Evolutionary conservation across 2,329 filamentous ascomycete species (phyloP).

Genomic region (Aspergillus ruber): DNA sequence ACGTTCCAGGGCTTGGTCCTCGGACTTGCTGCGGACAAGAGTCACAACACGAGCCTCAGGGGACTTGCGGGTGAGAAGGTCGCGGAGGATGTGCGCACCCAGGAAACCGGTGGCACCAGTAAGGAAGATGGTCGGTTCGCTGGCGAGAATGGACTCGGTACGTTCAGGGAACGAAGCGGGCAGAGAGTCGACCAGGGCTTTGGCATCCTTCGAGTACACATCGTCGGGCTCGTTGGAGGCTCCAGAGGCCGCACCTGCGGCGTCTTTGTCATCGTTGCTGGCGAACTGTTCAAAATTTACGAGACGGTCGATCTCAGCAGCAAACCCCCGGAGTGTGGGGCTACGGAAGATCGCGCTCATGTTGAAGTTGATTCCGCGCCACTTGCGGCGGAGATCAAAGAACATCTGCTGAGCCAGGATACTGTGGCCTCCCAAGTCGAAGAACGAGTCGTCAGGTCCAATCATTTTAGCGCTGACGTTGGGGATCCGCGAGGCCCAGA

Average conservation of each 20-base stretch:
- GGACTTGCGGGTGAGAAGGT: conserved; percentile 59
- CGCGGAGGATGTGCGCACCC: conserved; percentile 70
- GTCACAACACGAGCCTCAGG: conserved; percentile 60
- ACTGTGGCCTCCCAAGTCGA: conserved; percentile 74
- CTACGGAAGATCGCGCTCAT: conserved; percentile 66
- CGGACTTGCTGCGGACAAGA: conserved; percentile 62
- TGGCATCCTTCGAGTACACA: conserved; percentile 47
- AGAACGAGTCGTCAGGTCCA: conserved; percentile 59
- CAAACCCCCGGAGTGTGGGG: conserved; percentile 55
- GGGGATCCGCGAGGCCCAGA: conserved; percentile 67
- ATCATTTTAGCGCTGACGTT: conserved; percentile 63
- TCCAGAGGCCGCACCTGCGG: conserved; percentile 27
- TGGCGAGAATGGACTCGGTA: conserved; percentile 28
- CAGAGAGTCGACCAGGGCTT: conserved; percentile 44
- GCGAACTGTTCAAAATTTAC: conserved; percentile 44
- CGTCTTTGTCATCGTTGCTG: conserved; percentile 34
- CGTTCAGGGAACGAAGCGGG: conserved; percentile 37
- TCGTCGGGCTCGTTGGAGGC: conserved; percentile 33
- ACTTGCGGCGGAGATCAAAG: conserved; percentile 59
- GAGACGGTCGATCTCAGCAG: conserved; percentile 48
- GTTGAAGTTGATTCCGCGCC: conserved; percentile 57
- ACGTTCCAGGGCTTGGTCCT: conserved; percentile 19
- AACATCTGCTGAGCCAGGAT: conserved; percentile 77
- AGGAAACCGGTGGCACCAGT: conserved; percentile 90
- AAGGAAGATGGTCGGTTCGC: conserved; percentile 61